phyloP scores from a whole-genome alignment of 495 filamentous ascomycete genomes.

The Pyronema domesticum region DNA sequence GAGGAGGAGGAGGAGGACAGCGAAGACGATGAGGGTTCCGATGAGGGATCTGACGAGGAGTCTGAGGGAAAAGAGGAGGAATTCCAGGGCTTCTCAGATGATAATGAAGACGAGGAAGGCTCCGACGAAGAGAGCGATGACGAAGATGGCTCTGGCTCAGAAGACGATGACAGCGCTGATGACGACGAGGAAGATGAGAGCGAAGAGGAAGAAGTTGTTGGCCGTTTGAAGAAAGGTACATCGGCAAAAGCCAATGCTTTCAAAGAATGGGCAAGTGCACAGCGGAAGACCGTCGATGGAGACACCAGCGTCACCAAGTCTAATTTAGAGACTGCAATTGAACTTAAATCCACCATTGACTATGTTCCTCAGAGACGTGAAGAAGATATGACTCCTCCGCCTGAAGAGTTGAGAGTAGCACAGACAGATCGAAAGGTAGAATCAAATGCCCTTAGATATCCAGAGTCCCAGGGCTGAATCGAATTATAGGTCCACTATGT shows the following conservation, averaged over 20 bases:
- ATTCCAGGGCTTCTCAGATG: not conserved
- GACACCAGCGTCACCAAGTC: conserved; percentile 3
- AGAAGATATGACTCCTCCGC: conserved; percentile 19
- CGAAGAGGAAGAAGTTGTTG: conserved; percentile 30
- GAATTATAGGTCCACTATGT: conserved; percentile 50
- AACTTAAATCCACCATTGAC: not conserved
- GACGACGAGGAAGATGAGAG: conserved; percentile 18
- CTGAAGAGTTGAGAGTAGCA: conserved; percentile 9
- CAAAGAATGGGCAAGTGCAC: conserved; percentile 78
- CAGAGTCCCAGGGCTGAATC: not conserved
- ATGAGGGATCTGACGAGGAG: conserved; percentile 10
- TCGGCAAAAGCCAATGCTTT: conserved; percentile 44
- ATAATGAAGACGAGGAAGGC: conserved; percentile 4
- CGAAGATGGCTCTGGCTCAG: not conserved
- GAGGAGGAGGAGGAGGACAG: conserved; percentile 3
- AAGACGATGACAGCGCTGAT: conserved; percentile 21
- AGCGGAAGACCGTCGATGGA: conserved; percentile 50
- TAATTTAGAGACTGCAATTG: conserved; percentile 16
- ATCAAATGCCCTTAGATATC: conserved; percentile 16
- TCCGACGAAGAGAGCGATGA: conserved; percentile 9
- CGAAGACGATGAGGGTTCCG: not conserved
- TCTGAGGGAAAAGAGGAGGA: not conserved
- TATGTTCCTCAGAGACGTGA: conserved; percentile 10
- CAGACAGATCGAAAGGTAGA: conserved; percentile 35
- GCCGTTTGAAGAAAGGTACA: conserved; percentile 14